These are phyloP conservation scores for Hibiscus tridactylites DNA, from an alignment of 345 rosid species.

Conservation along the genomic window DNA sequence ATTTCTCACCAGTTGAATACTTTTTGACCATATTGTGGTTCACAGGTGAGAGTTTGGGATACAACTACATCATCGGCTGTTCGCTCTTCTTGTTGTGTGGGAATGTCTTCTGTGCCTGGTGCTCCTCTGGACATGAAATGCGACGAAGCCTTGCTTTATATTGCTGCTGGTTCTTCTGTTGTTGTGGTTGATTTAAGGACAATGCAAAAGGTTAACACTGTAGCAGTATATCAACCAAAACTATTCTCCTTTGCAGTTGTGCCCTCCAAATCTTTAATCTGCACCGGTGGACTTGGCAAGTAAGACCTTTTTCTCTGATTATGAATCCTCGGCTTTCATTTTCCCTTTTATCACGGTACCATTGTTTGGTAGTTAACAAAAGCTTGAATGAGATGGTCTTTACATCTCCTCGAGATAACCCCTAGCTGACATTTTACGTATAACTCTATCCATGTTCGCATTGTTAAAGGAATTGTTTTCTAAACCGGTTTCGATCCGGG, in stretches of 20 bases:
- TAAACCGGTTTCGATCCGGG: background rate
- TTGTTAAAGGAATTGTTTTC: background rate
- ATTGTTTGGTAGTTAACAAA: background rate
- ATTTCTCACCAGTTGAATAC: background rate
- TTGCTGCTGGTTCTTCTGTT: conserved; percentile 60
- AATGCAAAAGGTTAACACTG: conserved; percentile 42
- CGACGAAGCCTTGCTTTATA: conserved; percentile 49
- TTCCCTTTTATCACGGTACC: background rate
- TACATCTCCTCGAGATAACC: background rate
- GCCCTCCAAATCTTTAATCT: conserved; percentile 43
- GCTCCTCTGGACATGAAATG: conserved; percentile 46
- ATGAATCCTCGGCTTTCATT: background rate
- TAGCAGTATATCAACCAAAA: conserved; percentile 27
- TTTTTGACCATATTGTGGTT: conserved; percentile 3
- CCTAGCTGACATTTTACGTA: background rate
- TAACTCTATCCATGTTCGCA: background rate
- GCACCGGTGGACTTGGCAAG: conserved; percentile 55
- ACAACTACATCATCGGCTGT: conserved; percentile 34
- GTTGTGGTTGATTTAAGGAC: conserved; percentile 53
- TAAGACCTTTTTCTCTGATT: conserved; percentile 19
- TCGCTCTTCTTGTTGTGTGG: conserved; percentile 63
- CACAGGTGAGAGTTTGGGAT: conserved; percentile 69
- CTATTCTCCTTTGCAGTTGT: conserved; percentile 35
- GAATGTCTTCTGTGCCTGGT: conserved; percentile 46
- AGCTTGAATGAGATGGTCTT: background rate